Base-by-base conservation (phyloP, 2,329 filamentous ascomycete genomes). In the Neurospora sp. region DNA sequence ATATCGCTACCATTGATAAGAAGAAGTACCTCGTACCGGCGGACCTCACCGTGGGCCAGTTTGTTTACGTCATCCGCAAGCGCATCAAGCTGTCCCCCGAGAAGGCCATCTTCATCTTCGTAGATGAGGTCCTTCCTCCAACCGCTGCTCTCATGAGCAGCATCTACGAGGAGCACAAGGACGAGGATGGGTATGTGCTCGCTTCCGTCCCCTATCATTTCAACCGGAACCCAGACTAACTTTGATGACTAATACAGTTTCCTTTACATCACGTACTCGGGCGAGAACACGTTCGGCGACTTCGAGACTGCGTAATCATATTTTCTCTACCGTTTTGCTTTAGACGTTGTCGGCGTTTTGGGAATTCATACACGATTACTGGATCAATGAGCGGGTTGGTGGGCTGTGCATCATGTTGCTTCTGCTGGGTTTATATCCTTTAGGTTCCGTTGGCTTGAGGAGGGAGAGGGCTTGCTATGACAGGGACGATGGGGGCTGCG, bases 71-170 rank as follows among this genome's bases (percentile, higher is more conserved):
- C 75, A 99, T 99, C 84, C 93, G 96, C 82, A 99, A 99, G 89
- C 92, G 96, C 79, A 99, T 99, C 85, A 99, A 99, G 93, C 89
- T 99, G 76, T 97, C 93, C 69, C 96, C 96, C 39, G 96, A 99
- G 86, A 99, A 99, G 89, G 96, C 96, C 80, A 99, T 99, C 85
- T 99, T 99, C 88, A 98, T 99, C 87, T 99, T 98, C 84, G 96
- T 99, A 79, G 95, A 98, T 81, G 96, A 98, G 84, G 95, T 97
- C 68, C 88, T 99, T 70, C 96, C 96, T 68, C 96, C 96, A 2
- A 98, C 96, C 9, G 96, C 96, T 71, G 96, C 96, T 71, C 89
- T 99, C 69, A 99, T 99, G 96, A 97, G 93, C 86, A 96, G 92
- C 82, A 98, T 99, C 84, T 99, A 99, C 82, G 96, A 99, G 83